Conservation (phyloP, 306 rosid genomes). For the Dryas drummondii region DNA sequence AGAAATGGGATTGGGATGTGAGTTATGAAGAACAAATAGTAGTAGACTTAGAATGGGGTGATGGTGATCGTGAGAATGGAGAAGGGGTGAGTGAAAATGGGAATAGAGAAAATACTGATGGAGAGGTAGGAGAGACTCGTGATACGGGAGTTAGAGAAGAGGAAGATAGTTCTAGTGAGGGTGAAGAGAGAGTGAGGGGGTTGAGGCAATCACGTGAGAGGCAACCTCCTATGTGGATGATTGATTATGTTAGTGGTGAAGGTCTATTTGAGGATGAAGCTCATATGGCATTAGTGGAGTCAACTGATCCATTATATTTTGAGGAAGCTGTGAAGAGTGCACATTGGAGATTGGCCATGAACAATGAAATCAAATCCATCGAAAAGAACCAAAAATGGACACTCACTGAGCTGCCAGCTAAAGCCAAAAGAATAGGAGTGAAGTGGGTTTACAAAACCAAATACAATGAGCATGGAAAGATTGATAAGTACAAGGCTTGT, state of each 20-base stretch:
- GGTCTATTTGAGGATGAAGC: slow-evolving; percentile 16
- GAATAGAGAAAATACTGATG: slow-evolving; percentile 8
- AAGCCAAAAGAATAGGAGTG: slow-evolving; percentile 12
- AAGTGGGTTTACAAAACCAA: slow-evolving; percentile 16
- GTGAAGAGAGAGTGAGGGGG: slow-evolving; percentile 16
- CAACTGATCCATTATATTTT: not conserved
- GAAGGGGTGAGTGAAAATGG: slow-evolving; percentile 12
- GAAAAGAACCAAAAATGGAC: not conserved
- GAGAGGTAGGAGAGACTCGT: slow-evolving; percentile 15
- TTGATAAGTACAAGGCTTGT: not conserved
- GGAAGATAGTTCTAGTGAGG: slow-evolving; percentile 9
- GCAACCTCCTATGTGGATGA: slow-evolving; percentile 9
- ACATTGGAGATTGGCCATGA: slow-evolving; percentile 17
- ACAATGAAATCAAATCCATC: slow-evolving; percentile 3
- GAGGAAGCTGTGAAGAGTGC: slow-evolving; percentile 12
- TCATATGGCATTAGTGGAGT: slow-evolving; percentile 1
- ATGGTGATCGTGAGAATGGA: slow-evolving; percentile 9
- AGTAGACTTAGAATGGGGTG: slow-evolving; percentile 17
- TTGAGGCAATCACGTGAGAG: no score
- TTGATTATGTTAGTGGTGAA: slow-evolving; percentile 23
- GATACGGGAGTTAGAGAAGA: slow-evolving; percentile 18
- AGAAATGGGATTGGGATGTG: not conserved
- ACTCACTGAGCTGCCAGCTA: not conserved
- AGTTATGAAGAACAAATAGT: slow-evolving; percentile 10
- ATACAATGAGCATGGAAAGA: not conserved